Evolutionary conservation across 352 stramenopile genomes (phyloP).

Genomic region (Pythium volutum): DNA sequence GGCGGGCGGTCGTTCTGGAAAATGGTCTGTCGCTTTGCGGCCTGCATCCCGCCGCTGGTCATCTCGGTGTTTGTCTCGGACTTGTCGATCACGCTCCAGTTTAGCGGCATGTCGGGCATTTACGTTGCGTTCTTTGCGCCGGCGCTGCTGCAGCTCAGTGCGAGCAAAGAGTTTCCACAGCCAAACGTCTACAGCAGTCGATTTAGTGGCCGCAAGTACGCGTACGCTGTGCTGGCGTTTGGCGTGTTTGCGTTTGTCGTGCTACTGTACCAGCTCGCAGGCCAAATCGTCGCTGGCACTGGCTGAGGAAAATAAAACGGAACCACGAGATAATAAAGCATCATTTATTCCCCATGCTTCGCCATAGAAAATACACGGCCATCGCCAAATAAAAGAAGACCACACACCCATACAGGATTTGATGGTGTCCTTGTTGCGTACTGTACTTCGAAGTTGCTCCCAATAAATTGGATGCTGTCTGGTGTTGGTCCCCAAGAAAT

Average conservation of each 20-base stretch:
- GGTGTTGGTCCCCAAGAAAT: too few relatives aligned
- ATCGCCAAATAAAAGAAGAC: too few relatives aligned
- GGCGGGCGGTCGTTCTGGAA: constrained; percentile 51
- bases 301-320: constrained; percentile 4
- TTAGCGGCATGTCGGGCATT: constrained; percentile 74
- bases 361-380: too few relatives aligned
- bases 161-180: constrained; percentile 42
- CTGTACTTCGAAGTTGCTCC: too few relatives aligned
- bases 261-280: constrained; percentile 56
- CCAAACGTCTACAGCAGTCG: constrained; percentile 59
- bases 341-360: constrained; percentile 1
- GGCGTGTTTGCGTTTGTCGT: constrained; percentile 55
- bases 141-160: constrained; percentile 61
- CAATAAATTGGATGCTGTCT: too few relatives aligned
- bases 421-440: too few relatives aligned
- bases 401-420: too few relatives aligned
- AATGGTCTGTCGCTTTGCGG: constrained; percentile 73
- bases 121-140: constrained; percentile 84
- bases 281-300: constrained; percentile 30
- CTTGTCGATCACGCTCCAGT: constrained; percentile 82
- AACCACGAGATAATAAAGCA: neutral
- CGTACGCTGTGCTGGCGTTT: constrained; percentile 67
- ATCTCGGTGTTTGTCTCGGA: constrained; percentile 82
- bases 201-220: constrained; percentile 54
- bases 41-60: constrained; percentile 73